Percentiles rank a stretch among this genome's conserved stretches.
These are phyloP conservation scores for Peribolospora kevripleyi DNA, from an alignment of 768 basidiomycete species.

Conservation along the genomic window DNA sequence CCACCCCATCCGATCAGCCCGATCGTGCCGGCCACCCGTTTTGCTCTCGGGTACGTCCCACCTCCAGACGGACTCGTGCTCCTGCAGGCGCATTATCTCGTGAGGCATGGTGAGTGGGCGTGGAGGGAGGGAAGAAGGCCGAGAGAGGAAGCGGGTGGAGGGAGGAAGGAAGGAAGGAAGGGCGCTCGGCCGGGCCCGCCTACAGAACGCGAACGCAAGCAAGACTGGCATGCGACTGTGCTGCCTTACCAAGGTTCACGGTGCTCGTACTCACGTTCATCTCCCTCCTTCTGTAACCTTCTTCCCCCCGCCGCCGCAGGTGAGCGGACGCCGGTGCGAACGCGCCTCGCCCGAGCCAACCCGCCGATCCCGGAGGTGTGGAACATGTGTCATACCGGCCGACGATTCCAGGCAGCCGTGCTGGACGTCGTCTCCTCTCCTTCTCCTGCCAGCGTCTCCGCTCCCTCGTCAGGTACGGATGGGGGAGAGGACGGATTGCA, in stretches of 20 bases:
- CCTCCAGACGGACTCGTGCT: slow-evolving; percentile 3
- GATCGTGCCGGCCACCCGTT: too few relatives aligned
- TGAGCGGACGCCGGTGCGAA: not conserved
- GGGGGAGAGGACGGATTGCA: too few relatives aligned
- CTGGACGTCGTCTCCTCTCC: not conserved
- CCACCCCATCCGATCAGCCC: too few relatives aligned
- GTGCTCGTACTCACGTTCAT: not conserved
- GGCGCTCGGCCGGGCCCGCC: too few relatives aligned
- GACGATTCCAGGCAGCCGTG: slow-evolving; percentile 6
- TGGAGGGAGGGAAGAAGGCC: too few relatives aligned
- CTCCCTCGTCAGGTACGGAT: too few relatives aligned
- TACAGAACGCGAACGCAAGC: not conserved
- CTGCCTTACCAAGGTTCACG: not conserved
- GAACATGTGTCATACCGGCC: slow-evolving; percentile 3
- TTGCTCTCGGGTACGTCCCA: too few relatives aligned
- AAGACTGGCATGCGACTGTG: not conserved
- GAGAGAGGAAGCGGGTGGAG: too few relatives aligned
- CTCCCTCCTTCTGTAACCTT: not conserved
- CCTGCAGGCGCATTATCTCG: slow-evolving; percentile 6
- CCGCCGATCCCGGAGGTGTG: slow-evolving; percentile 3
- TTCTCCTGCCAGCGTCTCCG: not conserved
- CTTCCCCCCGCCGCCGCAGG: not conserved
- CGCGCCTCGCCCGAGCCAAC: slow-evolving; percentile 5
- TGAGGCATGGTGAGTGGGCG: not conserved
- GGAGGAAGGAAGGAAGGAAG: too few relatives aligned